phyloP scores from a whole-genome alignment of 768 basidiomycete genomes.

The Tylopilus sp. region DNA sequence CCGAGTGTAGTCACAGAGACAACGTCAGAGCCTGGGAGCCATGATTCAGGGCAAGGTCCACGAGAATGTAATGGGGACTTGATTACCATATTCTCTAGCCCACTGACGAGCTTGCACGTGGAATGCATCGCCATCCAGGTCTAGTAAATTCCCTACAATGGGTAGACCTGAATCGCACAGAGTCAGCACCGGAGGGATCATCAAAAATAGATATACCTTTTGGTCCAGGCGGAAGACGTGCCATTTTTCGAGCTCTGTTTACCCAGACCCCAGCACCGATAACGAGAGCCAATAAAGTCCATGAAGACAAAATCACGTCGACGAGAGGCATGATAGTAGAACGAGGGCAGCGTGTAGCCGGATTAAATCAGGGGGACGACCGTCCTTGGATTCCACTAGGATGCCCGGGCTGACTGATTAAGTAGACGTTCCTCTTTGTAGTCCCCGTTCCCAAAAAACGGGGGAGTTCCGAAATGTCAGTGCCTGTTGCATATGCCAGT shows the following conservation, averaged over 20 bases:
- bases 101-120: background rate
- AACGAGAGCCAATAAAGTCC: background rate
- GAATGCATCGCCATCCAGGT: background rate
- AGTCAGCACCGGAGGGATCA: background rate
- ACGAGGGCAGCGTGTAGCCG: background rate
- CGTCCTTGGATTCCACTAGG: too few species aligned
- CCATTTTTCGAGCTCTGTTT: background rate
- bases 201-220: background rate
- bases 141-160: background rate
- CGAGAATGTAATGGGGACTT: background rate
- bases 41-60: background rate
- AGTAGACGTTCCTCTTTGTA: background rate
- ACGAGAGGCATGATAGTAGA: background rate
- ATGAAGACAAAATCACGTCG: background rate
- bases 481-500: too few species aligned
- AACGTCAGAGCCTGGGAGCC: background rate
- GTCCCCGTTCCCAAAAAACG: background rate
- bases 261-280: background rate
- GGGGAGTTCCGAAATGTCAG: background rate
- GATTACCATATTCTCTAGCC: background rate
- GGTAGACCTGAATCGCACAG: background rate
- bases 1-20: conserved; percentile 3
- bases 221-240: conserved; percentile 1
- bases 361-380: background rate
- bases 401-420: too few species aligned